Conservation (phyloP, 2,329 filamentous ascomycete genomes). For the Keithomyces neogunnii region DNA sequence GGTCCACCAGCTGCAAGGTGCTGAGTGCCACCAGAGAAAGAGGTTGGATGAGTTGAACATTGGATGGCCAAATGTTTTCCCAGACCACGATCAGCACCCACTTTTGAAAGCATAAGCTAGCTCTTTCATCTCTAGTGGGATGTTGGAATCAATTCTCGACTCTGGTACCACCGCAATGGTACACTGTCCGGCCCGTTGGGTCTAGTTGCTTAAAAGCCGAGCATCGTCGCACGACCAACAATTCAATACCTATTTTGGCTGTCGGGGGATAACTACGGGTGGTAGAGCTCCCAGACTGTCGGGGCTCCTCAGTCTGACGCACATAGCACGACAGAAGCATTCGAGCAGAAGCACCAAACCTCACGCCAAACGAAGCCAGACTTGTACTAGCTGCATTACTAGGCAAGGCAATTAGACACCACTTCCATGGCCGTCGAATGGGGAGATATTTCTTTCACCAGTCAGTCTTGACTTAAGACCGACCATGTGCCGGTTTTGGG, state of each 20-base stretch:
- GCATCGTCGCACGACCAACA: neutral
- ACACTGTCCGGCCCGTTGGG: neutral
- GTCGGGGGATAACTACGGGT: neutral
- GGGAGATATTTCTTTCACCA: too few relatives aligned
- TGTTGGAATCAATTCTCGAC: neutral
- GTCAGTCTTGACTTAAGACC: too few relatives aligned
- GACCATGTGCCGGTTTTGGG: too few relatives aligned
- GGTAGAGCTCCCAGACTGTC: neutral
- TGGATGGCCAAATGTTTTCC: neutral
- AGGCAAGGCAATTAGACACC: too few relatives aligned
- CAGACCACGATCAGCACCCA: neutral
- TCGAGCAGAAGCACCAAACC: neutral
- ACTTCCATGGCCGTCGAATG: too few relatives aligned
- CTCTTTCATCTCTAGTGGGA: neutral
- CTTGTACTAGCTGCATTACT: neutral
- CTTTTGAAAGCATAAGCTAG: neutral
- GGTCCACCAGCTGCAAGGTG: too few relatives aligned
- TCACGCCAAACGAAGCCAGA: constrained; percentile 4
- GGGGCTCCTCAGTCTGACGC: neutral
- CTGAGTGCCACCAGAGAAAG: neutral
- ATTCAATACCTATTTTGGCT: neutral
- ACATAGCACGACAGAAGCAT: neutral
- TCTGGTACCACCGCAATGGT: neutral
- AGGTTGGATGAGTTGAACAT: neutral
- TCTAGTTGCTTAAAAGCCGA: neutral